Evolutionary conservation across 495 filamentous ascomycete genomes (phyloP), one percentile per base, ranked within the genome.

Genomic region (Neurospora hispaniola): DNA sequence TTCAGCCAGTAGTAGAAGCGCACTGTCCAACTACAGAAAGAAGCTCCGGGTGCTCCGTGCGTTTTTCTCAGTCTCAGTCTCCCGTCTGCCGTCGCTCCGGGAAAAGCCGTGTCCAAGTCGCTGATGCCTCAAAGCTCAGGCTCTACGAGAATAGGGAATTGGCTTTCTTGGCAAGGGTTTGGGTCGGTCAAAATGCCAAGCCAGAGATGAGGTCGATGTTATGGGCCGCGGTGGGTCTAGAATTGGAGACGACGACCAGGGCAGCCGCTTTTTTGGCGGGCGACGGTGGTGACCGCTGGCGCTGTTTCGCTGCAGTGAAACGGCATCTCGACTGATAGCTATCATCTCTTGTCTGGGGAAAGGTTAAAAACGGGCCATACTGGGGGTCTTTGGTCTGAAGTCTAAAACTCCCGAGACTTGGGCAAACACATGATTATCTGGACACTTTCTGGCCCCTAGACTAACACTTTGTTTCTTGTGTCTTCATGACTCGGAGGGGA

Each of bases 141-240:
- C 54, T 35, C 54, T 62, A 62, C 2, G 7, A 62, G 54, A 0
- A 62, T 62, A 62, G 54, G 12, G 54, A 59, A 4, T 7, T 5
- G 4, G 14, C 12, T 27, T 62, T 31, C 27, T 31, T 62, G 54
- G 54, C 54, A 62, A 62, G 54, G 27, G 54, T 62, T 62, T 62
- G 54, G 27, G 54, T 31, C 27, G 27, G n/a, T 54, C 27, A 14
- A 35, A 48, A 62, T 71, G 59, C 46, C 54, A 72, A 72, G 73
- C 31, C 70, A 35, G 38, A 42, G 71, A 71, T 74, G 72, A 73
- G 72, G 72, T 73, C 27, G 27, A 72, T 38, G 35, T 38, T 31
- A 74, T 74, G 43, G 70, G 72, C 11, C 31, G 3, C 39, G 11
- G 59, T 73, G 38, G 71, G 12, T 11, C 31, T 70, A 23, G 62